Conservation (phyloP, 2,329 filamentous ascomycete genomes). For the Hymenoscyphus repandus region DNA sequence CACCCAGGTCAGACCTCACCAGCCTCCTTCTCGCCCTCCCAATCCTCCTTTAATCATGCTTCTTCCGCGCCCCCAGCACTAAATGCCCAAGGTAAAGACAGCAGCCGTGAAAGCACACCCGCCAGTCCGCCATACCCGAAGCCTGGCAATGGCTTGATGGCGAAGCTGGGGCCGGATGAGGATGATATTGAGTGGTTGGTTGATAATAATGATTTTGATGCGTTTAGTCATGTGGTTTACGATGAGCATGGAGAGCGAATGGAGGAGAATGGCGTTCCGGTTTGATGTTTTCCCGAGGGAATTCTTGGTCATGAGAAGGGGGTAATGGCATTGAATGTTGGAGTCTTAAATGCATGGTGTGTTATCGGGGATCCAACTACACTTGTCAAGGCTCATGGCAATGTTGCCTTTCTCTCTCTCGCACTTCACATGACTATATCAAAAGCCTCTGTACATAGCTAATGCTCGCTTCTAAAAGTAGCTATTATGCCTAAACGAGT, state of each 20-base stretch:
- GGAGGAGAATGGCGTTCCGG: conserved; percentile 21
- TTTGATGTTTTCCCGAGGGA: not conserved
- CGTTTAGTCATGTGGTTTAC: conserved; percentile 31
- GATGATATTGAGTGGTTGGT: conserved; percentile 58
- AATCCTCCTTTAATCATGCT: conserved; percentile 15
- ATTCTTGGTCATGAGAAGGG: no score
- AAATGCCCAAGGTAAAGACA: conserved; percentile 30
- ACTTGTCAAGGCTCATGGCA: no score
- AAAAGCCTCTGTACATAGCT: no score
- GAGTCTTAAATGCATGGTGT: no score
- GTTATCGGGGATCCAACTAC: no score
- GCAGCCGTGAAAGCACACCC: conserved; percentile 43
- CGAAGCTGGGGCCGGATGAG: conserved; percentile 46
- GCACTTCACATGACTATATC: no score
- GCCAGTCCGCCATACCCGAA: conserved; percentile 58
- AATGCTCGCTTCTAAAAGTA: no score
- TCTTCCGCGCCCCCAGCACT: conserved; percentile 23
- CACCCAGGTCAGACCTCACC: conserved; percentile 37
- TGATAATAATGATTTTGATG: conserved; percentile 42
- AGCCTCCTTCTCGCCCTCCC: conserved; percentile 42
- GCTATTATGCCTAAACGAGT: no score
- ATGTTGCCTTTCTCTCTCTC: no score
- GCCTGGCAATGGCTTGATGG: conserved; percentile 54
- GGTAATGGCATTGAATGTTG: no score
- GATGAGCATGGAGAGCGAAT: conserved; percentile 23